A percentile compares a stretch with the other conserved stretches of the same genome.
These are phyloP conservation scores for Solioccasus polychromus DNA, from an alignment of 768 basidiomycete genomes.

Conservation along the genomic window DNA sequence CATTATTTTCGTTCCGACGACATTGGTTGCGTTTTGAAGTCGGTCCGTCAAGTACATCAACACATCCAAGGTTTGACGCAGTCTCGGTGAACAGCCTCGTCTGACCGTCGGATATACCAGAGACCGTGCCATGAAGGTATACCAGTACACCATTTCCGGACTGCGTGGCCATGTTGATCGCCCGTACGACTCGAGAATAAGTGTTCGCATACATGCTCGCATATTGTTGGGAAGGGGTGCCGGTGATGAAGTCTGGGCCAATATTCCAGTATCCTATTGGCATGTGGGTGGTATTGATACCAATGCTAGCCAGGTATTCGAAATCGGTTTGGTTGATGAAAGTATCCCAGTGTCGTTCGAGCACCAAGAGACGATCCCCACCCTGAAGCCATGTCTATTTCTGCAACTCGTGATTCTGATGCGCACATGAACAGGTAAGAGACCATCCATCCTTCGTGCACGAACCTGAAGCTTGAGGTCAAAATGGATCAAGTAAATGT, in stretches of 20 bases:
- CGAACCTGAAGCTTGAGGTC: slow-evolving; percentile 51
- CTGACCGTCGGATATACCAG: slow-evolving; percentile 38
- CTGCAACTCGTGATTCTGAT: slow-evolving; percentile 46
- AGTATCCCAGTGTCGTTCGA: slow-evolving; percentile 74
- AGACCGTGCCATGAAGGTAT: slow-evolving; percentile 51
- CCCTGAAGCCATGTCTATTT: slow-evolving; percentile 66
- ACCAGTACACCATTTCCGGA: slow-evolving; percentile 48
- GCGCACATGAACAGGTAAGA: slow-evolving; percentile 64
- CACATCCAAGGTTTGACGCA: slow-evolving; percentile 37
- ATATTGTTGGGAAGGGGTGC: slow-evolving; percentile 38
- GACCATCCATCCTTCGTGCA: slow-evolving; percentile 74
- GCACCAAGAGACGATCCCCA: slow-evolving; percentile 39
- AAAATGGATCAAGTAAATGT: neutral
- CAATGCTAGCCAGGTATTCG: slow-evolving; percentile 52
- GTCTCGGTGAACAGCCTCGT: slow-evolving; percentile 37
- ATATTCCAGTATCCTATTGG: slow-evolving; percentile 56
- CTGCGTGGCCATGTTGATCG: slow-evolving; percentile 41
- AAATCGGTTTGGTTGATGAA: slow-evolving; percentile 70
- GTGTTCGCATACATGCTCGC: slow-evolving; percentile 44
- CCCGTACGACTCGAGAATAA: slow-evolving; percentile 34
- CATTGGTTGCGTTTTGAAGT: slow-evolving; percentile 42
- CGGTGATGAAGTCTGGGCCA: slow-evolving; percentile 28
- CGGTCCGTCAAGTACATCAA: slow-evolving; percentile 36
- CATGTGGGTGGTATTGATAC: slow-evolving; percentile 62
- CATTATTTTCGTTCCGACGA: slow-evolving; percentile 59